Percentiles rank a stretch among this genome's conserved stretches.
Conservation (phyloP, 768 basidiomycete genomes). For the Tylopilus intermedius region DNA sequence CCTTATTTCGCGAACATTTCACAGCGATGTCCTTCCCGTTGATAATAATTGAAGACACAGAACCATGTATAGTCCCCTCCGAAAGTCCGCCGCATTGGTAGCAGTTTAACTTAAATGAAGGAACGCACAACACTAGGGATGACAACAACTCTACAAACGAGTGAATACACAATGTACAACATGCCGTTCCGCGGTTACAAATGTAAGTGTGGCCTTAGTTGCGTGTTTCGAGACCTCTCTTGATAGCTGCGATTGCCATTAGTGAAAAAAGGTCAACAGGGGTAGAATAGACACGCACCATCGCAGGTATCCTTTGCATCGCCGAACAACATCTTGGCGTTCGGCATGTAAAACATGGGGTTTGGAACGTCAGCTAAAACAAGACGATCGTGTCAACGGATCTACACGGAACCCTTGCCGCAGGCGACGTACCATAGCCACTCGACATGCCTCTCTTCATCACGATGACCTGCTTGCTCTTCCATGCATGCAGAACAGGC, state of each 20-base stretch:
- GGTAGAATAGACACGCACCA: conserved; percentile 39
- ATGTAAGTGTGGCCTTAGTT: conserved; percentile 7
- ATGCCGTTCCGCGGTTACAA: neutral
- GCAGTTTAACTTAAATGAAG: neutral
- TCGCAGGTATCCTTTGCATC: conserved; percentile 91
- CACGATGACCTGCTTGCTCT: conserved; percentile 86
- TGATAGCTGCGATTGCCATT: conserved; percentile 42
- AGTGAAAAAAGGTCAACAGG: neutral
- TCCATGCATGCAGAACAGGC: conserved; percentile 91
- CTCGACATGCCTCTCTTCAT: conserved; percentile 91
- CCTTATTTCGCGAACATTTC: conserved; percentile 17
- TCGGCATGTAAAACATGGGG: conserved; percentile 90
- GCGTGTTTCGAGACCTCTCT: conserved; percentile 49
- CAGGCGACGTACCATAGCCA: conserved; percentile 59
- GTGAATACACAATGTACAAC: conserved; percentile 21
- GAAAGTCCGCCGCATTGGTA: neutral
- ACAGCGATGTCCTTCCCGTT: neutral
- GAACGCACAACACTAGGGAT: neutral
- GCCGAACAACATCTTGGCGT: conserved; percentile 87
- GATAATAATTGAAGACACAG: conserved; percentile 11
- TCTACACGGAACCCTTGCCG: neutral
- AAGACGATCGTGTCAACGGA: neutral
- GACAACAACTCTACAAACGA: conserved; percentile 14
- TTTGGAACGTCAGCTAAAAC: conserved; percentile 80
- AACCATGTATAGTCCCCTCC: neutral